A percentile compares a stretch with the other conserved stretches of the same genome.
Evolutionary conservation across 1,284 basidiomycete species (phyloP).

Genomic region (Malassezia arunalokei): DNA sequence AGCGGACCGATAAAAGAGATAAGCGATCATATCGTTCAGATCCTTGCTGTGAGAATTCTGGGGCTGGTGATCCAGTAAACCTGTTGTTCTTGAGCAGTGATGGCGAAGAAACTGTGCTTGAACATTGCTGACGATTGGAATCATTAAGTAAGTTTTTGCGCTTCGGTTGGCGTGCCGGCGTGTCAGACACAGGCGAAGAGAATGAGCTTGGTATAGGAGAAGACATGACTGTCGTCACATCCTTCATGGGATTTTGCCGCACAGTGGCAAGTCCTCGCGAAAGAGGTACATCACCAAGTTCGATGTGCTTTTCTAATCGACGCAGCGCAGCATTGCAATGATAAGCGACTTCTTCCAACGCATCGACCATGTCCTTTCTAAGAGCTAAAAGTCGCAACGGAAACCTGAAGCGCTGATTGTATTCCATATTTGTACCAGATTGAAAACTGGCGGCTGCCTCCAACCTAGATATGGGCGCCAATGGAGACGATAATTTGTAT

Average conservation of each 20-base stretch:
- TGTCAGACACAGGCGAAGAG: background rate
- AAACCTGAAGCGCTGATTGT: conserved; percentile 15
- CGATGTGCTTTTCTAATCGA: background rate
- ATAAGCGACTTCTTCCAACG: conserved; percentile 19
- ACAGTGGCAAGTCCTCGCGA: background rate
- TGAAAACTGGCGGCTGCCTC: conserved; percentile 17
- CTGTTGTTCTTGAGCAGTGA: background rate
- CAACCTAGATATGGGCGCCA: conserved; percentile 42
- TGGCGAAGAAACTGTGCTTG: background rate
- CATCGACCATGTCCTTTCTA: conserved; percentile 17
- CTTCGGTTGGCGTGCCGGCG: background rate
- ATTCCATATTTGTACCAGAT: background rate
- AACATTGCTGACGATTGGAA: background rate
- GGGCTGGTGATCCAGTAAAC: background rate
- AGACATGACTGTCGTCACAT: background rate
- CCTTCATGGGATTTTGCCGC: background rate
- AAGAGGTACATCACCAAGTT: background rate
- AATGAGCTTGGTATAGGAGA: background rate
- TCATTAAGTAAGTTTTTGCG: background rate
- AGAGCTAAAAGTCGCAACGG: conserved; percentile 6
- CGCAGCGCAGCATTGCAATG: conserved; percentile 11
- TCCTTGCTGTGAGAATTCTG: background rate
- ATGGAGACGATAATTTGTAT: conserved; percentile 35
- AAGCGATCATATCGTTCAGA: conserved; percentile 18
- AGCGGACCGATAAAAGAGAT: conserved; percentile 26